A percentile compares a stretch with the other conserved stretches of the same genome.
Evolutionary conservation across 192 early-diverging fungal species (phyloP).

Genomic region (Backusella liffmaniae): DNA sequence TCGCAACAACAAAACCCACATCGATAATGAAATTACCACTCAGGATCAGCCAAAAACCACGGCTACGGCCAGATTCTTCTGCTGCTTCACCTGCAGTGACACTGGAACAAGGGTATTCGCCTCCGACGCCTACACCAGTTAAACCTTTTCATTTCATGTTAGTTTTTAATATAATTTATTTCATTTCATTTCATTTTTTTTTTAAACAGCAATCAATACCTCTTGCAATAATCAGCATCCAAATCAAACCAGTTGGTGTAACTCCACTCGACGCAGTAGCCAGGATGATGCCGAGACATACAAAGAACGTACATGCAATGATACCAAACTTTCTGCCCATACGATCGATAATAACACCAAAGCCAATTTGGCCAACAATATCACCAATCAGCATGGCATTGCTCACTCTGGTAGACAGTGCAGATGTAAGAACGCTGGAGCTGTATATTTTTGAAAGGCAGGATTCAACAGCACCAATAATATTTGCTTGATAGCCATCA

Average conservation of each 20-base stretch:
- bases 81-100: slow-evolving; percentile 51
- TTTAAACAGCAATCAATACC: slow-evolving; percentile 11
- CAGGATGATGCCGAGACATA: slow-evolving; percentile 38
- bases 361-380: slow-evolving; percentile 47
- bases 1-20: slow-evolving; percentile 44
- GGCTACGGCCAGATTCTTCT: slow-evolving; percentile 44
- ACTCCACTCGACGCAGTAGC: slow-evolving; percentile 35
- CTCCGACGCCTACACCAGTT: slow-evolving; percentile 47
- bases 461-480: slow-evolving; percentile 43
- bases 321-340: slow-evolving; percentile 51
- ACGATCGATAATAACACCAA: slow-evolving; percentile 50
- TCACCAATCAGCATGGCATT: slow-evolving; percentile 48
- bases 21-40: slow-evolving; percentile 49
- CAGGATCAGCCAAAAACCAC: slow-evolving; percentile 48
- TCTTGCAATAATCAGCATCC: slow-evolving; percentile 39
- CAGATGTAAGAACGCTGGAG: slow-evolving; percentile 26
- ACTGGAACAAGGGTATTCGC: slow-evolving; percentile 53
- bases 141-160: too few relatives aligned
- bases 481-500: slow-evolving; percentile 53
- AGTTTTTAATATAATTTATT: too few relatives aligned
- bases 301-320: slow-evolving; percentile 41
- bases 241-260: slow-evolving; percentile 41
- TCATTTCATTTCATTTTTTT: too few relatives aligned
- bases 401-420: slow-evolving; percentile 39
- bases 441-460: slow-evolving; percentile 44